These are phyloP conservation scores for Lepraria neglecta DNA, from an alignment of 495 filamentous ascomycete species.

Conservation along the genomic window DNA sequence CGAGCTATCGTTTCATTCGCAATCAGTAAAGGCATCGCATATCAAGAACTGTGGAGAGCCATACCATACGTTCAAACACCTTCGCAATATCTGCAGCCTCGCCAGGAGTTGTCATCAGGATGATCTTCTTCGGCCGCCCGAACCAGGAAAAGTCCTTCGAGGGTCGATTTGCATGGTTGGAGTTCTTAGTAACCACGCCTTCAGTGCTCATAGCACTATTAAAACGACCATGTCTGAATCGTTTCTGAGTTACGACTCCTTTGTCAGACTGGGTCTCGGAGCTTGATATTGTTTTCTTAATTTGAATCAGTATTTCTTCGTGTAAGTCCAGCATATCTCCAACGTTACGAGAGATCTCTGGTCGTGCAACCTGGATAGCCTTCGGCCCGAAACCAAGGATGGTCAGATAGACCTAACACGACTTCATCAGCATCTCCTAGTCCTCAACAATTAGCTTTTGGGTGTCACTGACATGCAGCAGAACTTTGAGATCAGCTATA, in stretches of 20 bases:
- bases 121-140: slow-evolving; percentile 1
- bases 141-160: slow-evolving; percentile 18
- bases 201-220: slow-evolving; percentile 10
- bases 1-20: slow-evolving; percentile 48
- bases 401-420: slow-evolving; percentile 56
- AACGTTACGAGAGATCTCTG: slow-evolving; percentile 42
- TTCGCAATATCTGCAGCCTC: slow-evolving; percentile 69
- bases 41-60: slow-evolving; percentile 16
- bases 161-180: not conserved
- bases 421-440: slow-evolving; percentile 16
- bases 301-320: slow-evolving; percentile 36
- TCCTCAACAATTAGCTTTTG: not conserved
- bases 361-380: slow-evolving; percentile 31
- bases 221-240: slow-evolving; percentile 25
- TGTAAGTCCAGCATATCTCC: slow-evolving; percentile 41
- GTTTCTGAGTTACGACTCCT: slow-evolving; percentile 29
- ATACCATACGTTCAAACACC: slow-evolving; percentile 69
- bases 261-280: slow-evolving; percentile 27
- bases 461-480: slow-evolving; percentile 64
- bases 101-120: slow-evolving; percentile 54
- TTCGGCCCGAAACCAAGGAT: slow-evolving; percentile 55
- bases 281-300: slow-evolving; percentile 33
- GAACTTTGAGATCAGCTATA: slow-evolving; percentile 74
- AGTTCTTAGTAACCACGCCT: not conserved
- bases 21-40: not conserved